A percentile compares a stretch with the other conserved stretches of the same genome.
Evolutionary conservation across 1,284 basidiomycete species (phyloP).

Genomic region (Thecaphora frezii): DNA sequence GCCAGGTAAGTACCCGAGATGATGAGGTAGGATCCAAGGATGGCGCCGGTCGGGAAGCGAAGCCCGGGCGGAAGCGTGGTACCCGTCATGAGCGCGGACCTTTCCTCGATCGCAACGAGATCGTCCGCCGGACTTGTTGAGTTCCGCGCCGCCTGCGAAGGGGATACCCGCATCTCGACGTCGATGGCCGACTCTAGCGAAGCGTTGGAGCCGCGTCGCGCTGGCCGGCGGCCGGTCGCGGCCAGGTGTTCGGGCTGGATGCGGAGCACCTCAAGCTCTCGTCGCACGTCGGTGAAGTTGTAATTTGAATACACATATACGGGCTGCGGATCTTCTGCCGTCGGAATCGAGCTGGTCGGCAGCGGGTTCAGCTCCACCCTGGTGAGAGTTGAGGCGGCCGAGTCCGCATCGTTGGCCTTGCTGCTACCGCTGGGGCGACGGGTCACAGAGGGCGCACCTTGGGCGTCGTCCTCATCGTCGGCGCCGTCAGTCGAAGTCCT

Average conservation of each 20-base stretch:
- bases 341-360: constrained; percentile 25
- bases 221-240: constrained; percentile 5
- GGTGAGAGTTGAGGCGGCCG: neutral
- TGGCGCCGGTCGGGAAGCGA: constrained; percentile 49
- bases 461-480: neutral
- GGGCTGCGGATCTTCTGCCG: constrained; percentile 18
- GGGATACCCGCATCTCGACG: constrained; percentile 18
- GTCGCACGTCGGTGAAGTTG: constrained; percentile 53
- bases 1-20: constrained; percentile 55
- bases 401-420: neutral
- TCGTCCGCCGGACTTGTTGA: constrained; percentile 2
- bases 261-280: constrained; percentile 49
- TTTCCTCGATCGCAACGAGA: constrained; percentile 32
- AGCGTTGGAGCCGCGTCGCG: constrained; percentile 19
- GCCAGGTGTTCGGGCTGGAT: constrained; percentile 7
- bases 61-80: constrained; percentile 51
- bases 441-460: neutral
- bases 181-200: constrained; percentile 31
- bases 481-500: constrained; percentile 1
- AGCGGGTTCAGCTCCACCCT: constrained; percentile 34
- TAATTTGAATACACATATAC: constrained; percentile 53
- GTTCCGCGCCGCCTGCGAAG: constrained; percentile 7
- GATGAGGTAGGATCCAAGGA: constrained; percentile 44
- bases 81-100: constrained; percentile 41
- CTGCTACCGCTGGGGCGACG: too few relatives aligned